phyloP scores from a whole-genome alignment of 2,329 filamentous ascomycete species.

The Gaeumannomyces sp. region DNA sequence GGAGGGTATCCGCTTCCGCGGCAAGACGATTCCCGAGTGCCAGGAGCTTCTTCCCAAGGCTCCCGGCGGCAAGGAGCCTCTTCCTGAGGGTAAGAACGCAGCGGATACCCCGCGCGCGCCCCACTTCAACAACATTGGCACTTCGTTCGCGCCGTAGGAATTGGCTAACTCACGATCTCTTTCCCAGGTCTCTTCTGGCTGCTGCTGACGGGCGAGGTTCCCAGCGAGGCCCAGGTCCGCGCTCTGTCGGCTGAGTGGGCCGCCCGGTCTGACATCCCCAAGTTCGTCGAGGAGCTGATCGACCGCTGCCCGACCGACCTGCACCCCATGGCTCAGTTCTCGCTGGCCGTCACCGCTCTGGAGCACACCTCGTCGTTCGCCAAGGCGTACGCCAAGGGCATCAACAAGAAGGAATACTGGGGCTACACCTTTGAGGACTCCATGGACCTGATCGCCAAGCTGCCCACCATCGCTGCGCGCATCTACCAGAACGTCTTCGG shows the following conservation, averaged over 20 bases:
- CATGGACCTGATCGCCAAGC: conserved; percentile 99
- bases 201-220: conserved; percentile 94
- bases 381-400: conserved; percentile 97
- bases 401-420: conserved; percentile 99
- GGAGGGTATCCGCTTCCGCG: conserved; percentile 99
- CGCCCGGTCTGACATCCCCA: conserved; percentile 91
- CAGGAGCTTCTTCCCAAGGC: conserved; percentile 96
- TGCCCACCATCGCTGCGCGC: conserved; percentile 92
- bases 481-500: conserved; percentile 99
- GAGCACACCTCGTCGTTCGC: conserved; percentile 97
- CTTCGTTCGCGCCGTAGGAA: background rate
- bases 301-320: conserved; percentile 98
- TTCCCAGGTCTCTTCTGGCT: conserved; percentile 92
- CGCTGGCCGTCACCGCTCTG: conserved; percentile 91
- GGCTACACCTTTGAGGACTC: conserved; percentile 98
- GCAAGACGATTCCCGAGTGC: conserved; percentile 98
- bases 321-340: conserved; percentile 99
- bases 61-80: conserved; percentile 90
- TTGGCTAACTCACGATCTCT: conserved; percentile 6
- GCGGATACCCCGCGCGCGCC: background rate
- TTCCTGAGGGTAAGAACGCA: conserved; percentile 69
- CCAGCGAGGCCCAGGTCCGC: conserved; percentile 95
- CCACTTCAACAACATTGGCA: background rate
- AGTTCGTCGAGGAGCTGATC: conserved; percentile 98
- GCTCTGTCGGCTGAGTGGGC: conserved; percentile 98